A percentile compares a stretch with the other conserved stretches of the same genome.
Evolutionary conservation across 2,329 filamentous ascomycete genomes (phyloP).

Genomic region (Periconia macrospinosa): DNA sequence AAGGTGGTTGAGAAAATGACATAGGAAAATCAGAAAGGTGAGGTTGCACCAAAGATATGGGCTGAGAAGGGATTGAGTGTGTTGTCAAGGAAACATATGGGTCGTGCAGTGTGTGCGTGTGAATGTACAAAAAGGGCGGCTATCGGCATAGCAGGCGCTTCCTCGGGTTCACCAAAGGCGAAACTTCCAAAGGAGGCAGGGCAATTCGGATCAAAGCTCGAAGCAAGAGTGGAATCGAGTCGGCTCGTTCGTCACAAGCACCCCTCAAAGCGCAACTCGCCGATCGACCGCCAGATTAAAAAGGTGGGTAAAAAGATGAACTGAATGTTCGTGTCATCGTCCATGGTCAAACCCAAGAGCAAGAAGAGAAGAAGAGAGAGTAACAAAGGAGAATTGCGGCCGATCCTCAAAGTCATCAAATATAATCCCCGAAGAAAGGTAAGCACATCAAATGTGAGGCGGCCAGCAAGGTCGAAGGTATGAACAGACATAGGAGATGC

Average conservation of each 20-base stretch:
- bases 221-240: neutral
- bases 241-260: neutral
- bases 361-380: slow-evolving; percentile 8
- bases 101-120: slow-evolving; percentile 21
- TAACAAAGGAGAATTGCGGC: neutral
- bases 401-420: slow-evolving; percentile 13
- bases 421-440: slow-evolving; percentile 18
- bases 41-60: slow-evolving; percentile 15
- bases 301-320: neutral
- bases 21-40: slow-evolving; percentile 13
- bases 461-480: slow-evolving; percentile 19
- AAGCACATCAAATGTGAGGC: slow-evolving; percentile 14
- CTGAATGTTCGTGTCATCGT: slow-evolving; percentile 29
- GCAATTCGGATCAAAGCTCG: neutral
- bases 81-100: slow-evolving; percentile 6
- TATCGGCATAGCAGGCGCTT: neutral
- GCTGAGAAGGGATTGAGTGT: slow-evolving; percentile 16
- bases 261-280: neutral
- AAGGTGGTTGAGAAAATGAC: slow-evolving; percentile 5
- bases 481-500: slow-evolving; percentile 37
- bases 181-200: neutral
- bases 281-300: neutral
- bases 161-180: neutral
- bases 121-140: slow-evolving; percentile 25
- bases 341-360: slow-evolving; percentile 17